phyloP scores from a whole-genome alignment of 2,329 filamentous ascomycete genomes.

The Stagonosporopsis rhizophila region DNA sequence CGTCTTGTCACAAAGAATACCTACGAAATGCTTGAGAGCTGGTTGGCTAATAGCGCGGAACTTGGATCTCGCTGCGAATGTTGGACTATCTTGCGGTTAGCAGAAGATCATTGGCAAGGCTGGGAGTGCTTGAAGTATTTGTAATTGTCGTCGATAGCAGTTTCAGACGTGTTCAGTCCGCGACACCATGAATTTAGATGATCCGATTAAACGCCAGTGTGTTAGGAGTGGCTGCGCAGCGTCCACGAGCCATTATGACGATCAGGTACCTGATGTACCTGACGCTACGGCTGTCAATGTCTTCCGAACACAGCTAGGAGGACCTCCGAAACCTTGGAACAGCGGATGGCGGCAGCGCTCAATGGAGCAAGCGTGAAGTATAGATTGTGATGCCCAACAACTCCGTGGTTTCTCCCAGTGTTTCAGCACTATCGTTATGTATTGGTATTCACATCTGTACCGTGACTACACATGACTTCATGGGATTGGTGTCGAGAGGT shows the following conservation, averaged over 20 bases:
- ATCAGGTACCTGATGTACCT: slow-evolving; percentile 8
- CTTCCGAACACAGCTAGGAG: not conserved
- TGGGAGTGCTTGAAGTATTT: not conserved
- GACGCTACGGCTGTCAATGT: slow-evolving; percentile 13
- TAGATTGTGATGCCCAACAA: not conserved
- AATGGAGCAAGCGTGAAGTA: not conserved
- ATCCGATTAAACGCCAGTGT: not conserved
- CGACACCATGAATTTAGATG: not conserved
- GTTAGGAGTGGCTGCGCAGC: not conserved
- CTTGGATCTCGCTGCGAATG: too few species aligned
- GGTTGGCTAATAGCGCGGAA: not conserved
- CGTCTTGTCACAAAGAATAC: not conserved
- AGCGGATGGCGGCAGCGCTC: not conserved
- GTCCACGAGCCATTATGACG: too few species aligned
- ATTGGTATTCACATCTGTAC: too few species aligned
- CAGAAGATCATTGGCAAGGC: too few species aligned
- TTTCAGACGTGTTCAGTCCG: not conserved
- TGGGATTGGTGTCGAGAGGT: too few species aligned
- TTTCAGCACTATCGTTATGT: too few species aligned
- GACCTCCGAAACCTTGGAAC: not conserved
- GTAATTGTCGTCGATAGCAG: not conserved
- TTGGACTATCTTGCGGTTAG: too few species aligned
- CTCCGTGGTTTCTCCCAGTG: too few species aligned
- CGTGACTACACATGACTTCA: too few species aligned
- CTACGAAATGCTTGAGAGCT: not conserved